phyloP scores from a whole-genome alignment of 2,329 filamentous ascomycete species.

The Trichoderma oligosporum region DNA sequence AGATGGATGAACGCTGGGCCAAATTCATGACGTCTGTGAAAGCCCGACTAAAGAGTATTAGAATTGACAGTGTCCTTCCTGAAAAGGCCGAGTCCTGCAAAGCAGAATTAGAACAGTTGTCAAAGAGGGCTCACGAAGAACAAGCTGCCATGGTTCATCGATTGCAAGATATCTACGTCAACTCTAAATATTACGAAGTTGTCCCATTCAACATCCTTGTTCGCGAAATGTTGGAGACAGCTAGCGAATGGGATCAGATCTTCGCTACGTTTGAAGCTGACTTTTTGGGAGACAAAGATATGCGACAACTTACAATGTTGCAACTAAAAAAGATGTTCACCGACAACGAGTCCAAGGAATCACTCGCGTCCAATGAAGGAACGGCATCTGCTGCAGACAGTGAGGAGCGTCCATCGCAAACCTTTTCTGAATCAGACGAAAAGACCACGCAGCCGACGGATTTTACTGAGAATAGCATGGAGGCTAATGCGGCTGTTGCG shows the following conservation, averaged over 20 bases:
- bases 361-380: slow-evolving; percentile 66
- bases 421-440: slow-evolving; percentile 45
- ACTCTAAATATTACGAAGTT: slow-evolving; percentile 93
- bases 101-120: slow-evolving; percentile 73
- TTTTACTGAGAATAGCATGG: slow-evolving; percentile 34
- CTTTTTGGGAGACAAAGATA: slow-evolving; percentile 95
- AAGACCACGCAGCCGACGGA: slow-evolving; percentile 45
- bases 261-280: slow-evolving; percentile 90
- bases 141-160: slow-evolving; percentile 69
- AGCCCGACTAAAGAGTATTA: slow-evolving; percentile 78
- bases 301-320: slow-evolving; percentile 82
- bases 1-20: slow-evolving; percentile 75
- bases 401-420: slow-evolving; percentile 46
- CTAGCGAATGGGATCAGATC: slow-evolving; percentile 85
- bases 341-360: slow-evolving; percentile 79
- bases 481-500: slow-evolving; percentile 32
- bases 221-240: slow-evolving; percentile 86
- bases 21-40: slow-evolving; percentile 87
- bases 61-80: slow-evolving; percentile 82
- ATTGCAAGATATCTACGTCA: slow-evolving; percentile 86
- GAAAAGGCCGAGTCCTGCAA: slow-evolving; percentile 82
- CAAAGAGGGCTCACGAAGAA: slow-evolving; percentile 78
- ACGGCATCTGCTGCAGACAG: slow-evolving; percentile 52
- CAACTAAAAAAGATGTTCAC: slow-evolving; percentile 94
- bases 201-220: slow-evolving; percentile 88